Conservation (phyloP, 371 early-diverging fungal species). For the Sporodiniella umbellata region DNA sequence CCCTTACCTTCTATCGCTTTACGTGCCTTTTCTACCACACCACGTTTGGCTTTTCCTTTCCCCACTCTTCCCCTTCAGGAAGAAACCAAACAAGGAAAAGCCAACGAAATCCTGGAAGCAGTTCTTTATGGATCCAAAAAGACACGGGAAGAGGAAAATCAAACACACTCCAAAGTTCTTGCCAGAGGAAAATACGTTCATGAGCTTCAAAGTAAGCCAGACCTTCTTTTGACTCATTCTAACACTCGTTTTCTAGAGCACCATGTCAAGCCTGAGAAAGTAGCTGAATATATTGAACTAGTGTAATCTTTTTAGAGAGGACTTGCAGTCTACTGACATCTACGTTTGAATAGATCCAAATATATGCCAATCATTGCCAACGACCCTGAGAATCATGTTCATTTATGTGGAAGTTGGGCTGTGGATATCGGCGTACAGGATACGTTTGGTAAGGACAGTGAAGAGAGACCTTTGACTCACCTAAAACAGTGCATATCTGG, state of each 20-base stretch:
- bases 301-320: constrained; percentile 38
- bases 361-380: constrained; percentile 76
- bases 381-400: constrained; percentile 68
- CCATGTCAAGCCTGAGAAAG: constrained; percentile 78
- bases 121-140: constrained; percentile 64
- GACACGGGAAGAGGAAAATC: constrained; percentile 45
- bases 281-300: constrained; percentile 76
- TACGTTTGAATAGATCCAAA: constrained; percentile 38
- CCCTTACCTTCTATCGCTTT: neutral
- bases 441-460: constrained; percentile 58
- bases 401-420: constrained; percentile 87
- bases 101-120: constrained; percentile 50
- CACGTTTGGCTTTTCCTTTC: neutral
- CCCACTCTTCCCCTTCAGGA: neutral
- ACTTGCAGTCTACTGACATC: neutral
- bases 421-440: constrained; percentile 86
- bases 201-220: constrained; percentile 66
- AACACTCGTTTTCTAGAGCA: constrained; percentile 41
- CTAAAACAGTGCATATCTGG: constrained; percentile 86
- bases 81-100: constrained; percentile 10
- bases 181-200: constrained; percentile 90
- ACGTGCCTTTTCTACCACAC: neutral
- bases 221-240: neutral
- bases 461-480: no score
- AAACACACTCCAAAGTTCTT: constrained; percentile 66